Evolutionary conservation across 2,329 filamentous ascomycete species (phyloP), one percentile per base, ranked within the genome.

Genomic region (Diaporthe capsici): DNA sequence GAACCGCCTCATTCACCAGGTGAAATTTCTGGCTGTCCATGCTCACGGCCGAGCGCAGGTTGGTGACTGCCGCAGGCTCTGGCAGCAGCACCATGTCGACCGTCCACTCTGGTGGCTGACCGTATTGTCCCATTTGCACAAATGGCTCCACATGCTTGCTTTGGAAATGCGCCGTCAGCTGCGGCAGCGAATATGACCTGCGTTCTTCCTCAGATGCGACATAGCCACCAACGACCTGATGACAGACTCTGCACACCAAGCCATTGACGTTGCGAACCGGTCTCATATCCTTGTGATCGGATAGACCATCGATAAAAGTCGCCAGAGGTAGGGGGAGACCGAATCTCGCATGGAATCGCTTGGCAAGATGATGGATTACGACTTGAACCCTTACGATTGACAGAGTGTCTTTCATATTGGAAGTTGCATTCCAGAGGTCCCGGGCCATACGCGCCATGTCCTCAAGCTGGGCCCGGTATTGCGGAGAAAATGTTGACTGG

Each of bases 361-460:
- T 87, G 74, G 89, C 86, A 71, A 92, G 84, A 81, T 94, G 91
- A 80, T 93, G 87, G 57, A 96, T 87, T 13, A 94, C 86, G 63
- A 91, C 88, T 76, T 90, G 90, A 22, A 94, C 87, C 78, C 91
- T 91, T 63, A 94, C 87, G 76, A 89, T 89, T 53, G 89, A 88
- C 20, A 92, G 88, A 22, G 95, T 83, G 70, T 92, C 89, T 78
- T 90, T 90, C 77, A 94, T 85, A 4, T 87, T 87, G 10, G 87
- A 88, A 3, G 92, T 88, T 31, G 86, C 84, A 77, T 89, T 89
- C 93, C 93, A 96, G 49, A 93, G 83, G 34, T 91, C 89, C 75
- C 90, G 88, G 6, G 91, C 89, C 80, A 88, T 87, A 57, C 84
- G 85, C 13, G 88, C 87, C 76, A 94, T 84, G 61, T 88, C 84